Percentiles rank a stretch among this genome's conserved stretches.
Evolutionary conservation across 2,329 filamentous ascomycete genomes (phyloP).

Genomic region (Aspergillus ruber): DNA sequence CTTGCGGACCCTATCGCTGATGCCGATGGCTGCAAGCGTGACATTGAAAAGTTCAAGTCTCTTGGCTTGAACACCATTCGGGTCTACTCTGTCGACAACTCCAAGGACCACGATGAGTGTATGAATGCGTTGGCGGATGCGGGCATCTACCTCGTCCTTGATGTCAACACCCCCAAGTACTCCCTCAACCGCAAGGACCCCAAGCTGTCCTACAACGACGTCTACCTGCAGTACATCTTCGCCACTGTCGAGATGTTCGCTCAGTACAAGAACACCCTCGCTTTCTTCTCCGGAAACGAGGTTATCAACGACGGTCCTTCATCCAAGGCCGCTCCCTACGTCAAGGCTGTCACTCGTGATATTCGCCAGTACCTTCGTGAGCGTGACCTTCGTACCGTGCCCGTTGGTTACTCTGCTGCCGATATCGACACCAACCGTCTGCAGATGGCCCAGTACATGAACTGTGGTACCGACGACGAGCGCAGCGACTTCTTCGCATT

Average conservation of each 20-base stretch:
- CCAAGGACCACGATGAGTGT: conserved; percentile 70
- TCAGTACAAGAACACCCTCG: conserved; percentile 77
- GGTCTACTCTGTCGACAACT: conserved; percentile 90
- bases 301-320: conserved; percentile 66
- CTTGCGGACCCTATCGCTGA: conserved; percentile 71
- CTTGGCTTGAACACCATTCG: conserved; percentile 86
- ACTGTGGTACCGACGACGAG: conserved; percentile 78
- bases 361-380: conserved; percentile 64
- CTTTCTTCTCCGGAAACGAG: conserved; percentile 79
- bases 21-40: conserved; percentile 62
- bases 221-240: conserved; percentile 80
- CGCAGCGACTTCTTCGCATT: conserved; percentile 85
- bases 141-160: conserved; percentile 85
- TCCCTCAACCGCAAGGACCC: conserved; percentile 74
- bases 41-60: conserved; percentile 74
- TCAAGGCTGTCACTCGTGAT: conserved; percentile 73
- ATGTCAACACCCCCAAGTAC: conserved; percentile 87
- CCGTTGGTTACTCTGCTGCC: conserved; percentile 67
- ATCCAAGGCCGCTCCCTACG: conserved; percentile 62
- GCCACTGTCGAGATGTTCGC: conserved; percentile 80
- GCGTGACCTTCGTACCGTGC: conserved; percentile 58
- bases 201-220: conserved; percentile 73
- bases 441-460: conserved; percentile 86
- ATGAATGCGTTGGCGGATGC: conserved; percentile 75
- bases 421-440: conserved; percentile 80